phyloP scores from a whole-genome alignment of 78 protist genomes.

The Bigelowiella natans region DNA sequence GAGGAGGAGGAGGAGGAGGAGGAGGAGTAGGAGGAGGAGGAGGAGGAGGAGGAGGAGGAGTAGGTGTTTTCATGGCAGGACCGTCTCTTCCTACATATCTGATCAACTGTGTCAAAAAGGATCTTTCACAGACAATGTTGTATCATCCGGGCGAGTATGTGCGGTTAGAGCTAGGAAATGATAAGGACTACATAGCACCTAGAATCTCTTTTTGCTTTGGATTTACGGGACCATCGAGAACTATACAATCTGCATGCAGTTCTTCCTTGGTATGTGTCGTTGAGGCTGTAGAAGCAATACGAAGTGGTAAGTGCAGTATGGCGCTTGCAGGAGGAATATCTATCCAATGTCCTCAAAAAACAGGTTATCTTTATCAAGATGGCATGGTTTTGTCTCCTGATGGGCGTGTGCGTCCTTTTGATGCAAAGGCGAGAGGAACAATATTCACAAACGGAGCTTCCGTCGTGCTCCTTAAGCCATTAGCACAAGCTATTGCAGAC shows the following conservation, averaged over 20 bases:
- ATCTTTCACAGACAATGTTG: neutral
- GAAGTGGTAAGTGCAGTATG: neutral
- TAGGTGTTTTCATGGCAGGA: neutral
- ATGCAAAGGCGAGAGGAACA: neutral
- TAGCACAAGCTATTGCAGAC: neutral
- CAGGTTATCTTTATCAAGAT: neutral
- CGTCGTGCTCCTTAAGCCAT: neutral
- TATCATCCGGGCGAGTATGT: neutral
- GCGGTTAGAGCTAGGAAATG: neutral
- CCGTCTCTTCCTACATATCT: neutral
- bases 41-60: neutral
- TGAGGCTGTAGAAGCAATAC: neutral
- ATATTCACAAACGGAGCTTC: neutral
- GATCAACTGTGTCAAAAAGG: neutral
- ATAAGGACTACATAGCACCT: neutral
- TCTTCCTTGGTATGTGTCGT: neutral
- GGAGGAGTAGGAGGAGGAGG: too few relatives aligned
- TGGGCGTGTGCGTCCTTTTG: neutral
- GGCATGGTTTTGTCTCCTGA: neutral
- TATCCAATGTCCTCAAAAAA: neutral
- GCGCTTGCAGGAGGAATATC: neutral
- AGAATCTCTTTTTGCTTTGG: neutral
- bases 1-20: too few relatives aligned
- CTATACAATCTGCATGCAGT: neutral
- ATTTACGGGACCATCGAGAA: neutral